Evolutionary conservation across 768 basidiomycete genomes (phyloP), one percentile per base, ranked within the genome.

Genomic region (Pulveroboletus frians): DNA sequence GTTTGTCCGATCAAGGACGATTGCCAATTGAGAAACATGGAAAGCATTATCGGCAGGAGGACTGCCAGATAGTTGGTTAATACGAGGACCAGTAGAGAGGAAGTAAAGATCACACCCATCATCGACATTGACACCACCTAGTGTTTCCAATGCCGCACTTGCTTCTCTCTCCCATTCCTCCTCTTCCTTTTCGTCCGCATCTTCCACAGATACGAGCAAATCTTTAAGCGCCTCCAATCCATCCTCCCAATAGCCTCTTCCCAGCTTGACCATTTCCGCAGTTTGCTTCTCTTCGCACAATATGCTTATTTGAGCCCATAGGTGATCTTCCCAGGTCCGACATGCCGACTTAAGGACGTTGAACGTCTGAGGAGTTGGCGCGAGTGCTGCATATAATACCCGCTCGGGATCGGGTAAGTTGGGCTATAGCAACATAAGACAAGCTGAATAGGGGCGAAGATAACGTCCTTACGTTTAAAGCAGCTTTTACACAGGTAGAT

Each of bases 291-390:
- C 84, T 62, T 94, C 90, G 58, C 88, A 85, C 34, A 90, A 72
- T 42, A 90, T 76, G 56, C 83, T 83, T 43, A 93, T 73, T 50
- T 89, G 85, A 0, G 89, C 91, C 96, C 96, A 99, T 0, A 98
- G 74, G 62, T 94, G 85, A 61, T 99, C 96, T 60, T 94, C 89
- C 94, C 95, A 98, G 18, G 88, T 86, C 30, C 83, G 71, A 60
- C 91, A 94, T 3, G 86, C 81, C 0, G 83, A 76, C 53, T 86
- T 83, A 30, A 92, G 77, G 29, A 85, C 67, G 18, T 66, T 70
- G 0, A 80, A 76, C 1, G 87, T 88, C 65, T 77, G 83, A 39
- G 75, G 79, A 11, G 76, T 85, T 29, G 84, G 94, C 23, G 76
- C 83, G 8, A 99, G 78, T 0, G 92, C 83, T 0, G 93, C 94